Evolutionary conservation across 192 early-diverging fungal genomes (phyloP), one percentile per base, ranked within the genome.

Genomic region (Neocallimastix lanati): DNA sequence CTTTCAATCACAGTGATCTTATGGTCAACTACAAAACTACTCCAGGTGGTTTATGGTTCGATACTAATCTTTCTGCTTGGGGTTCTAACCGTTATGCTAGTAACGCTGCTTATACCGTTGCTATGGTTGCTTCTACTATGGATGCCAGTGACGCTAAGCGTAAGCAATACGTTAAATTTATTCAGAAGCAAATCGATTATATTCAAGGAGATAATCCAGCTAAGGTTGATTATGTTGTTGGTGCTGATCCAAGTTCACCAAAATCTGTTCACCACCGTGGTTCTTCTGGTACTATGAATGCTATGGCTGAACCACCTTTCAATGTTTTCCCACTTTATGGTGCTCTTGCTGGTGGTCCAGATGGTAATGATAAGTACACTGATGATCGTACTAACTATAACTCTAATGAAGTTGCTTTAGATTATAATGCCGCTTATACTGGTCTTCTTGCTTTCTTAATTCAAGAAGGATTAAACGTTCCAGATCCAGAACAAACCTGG

Each of bases 201-300:
- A 76, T 87, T 28, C 77, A 90, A 29, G 89, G 89, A 25, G 80
- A 87, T 37, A 90, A 90, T 37, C 87, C 85, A 0, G 80, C 81
- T 82, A 85, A 83, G 35, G 88, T 88, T 15, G 87, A 88, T 5
- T 90, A 90, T 83, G 80, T 90, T 29, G 83, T 86, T 50, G 89
- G 89, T 77, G 84, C 90, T 18, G 88, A 88, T 78, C 82, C 85
- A 80, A 90, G 90, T 76, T 90, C 89, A 13, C 89, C 89, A 18
- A 21, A 79, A n/a, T 87, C 89, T 30, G 87, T 89, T 40, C 90
- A 91, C 81, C 88, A 90, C 78, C 86, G 87, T 28, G 82, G 85
- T 33, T 87, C 90, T 0, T 85, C 88, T 12, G 90, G 90, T 21
- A 85, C 88, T 28, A 84, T 87, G 13, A 78, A 84, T 29, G 37